Evolutionary conservation across 768 basidiomycete species (phyloP).

Genomic region (Hebeloma cylindrosporum): DNA sequence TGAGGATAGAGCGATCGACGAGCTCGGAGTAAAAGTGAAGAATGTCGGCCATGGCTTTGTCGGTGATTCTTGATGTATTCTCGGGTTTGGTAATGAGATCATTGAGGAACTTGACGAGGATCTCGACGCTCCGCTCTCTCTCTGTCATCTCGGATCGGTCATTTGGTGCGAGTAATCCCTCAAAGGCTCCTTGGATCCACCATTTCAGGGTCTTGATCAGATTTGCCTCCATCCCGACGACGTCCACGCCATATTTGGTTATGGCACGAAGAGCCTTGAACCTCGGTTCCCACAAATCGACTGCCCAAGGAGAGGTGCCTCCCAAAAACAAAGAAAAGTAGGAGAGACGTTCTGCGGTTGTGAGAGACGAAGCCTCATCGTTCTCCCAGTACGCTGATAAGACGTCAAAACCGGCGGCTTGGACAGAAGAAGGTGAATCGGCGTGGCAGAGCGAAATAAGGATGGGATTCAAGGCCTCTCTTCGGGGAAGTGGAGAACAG

Average conservation of each 20-base stretch:
- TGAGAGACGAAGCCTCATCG: conserved; percentile 43
- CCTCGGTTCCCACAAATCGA: conserved; percentile 71
- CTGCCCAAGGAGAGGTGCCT: conserved; percentile 48
- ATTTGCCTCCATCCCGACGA: conserved; percentile 61
- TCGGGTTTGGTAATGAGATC: conserved; percentile 49
- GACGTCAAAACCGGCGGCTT: conserved; percentile 71
- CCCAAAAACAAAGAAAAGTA: conserved; percentile 65
- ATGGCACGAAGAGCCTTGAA: conserved; percentile 68
- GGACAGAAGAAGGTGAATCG: conserved; percentile 54
- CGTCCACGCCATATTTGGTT: conserved; percentile 58
- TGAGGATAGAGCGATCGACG: conserved; percentile 53
- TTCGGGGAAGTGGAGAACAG: conserved; percentile 55
- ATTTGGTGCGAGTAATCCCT: conserved; percentile 40
- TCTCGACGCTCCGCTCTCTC: conserved; percentile 62
- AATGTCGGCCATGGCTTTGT: conserved; percentile 55
- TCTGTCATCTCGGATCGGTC: conserved; percentile 49
- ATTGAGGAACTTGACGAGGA: conserved; percentile 58
- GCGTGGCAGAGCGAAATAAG: conserved; percentile 57
- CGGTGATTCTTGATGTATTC: conserved; percentile 59
- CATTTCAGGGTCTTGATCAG: conserved; percentile 55
- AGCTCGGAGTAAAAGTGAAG: conserved; percentile 60
- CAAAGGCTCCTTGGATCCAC: conserved; percentile 71
- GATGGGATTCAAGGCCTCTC: conserved; percentile 56
- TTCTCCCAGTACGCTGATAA: conserved; percentile 70
- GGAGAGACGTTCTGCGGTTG: conserved; percentile 58